These are phyloP conservation scores for Sarcodon sp. DNA, from an alignment of 768 basidiomycete genomes.

Conservation along the genomic window DNA sequence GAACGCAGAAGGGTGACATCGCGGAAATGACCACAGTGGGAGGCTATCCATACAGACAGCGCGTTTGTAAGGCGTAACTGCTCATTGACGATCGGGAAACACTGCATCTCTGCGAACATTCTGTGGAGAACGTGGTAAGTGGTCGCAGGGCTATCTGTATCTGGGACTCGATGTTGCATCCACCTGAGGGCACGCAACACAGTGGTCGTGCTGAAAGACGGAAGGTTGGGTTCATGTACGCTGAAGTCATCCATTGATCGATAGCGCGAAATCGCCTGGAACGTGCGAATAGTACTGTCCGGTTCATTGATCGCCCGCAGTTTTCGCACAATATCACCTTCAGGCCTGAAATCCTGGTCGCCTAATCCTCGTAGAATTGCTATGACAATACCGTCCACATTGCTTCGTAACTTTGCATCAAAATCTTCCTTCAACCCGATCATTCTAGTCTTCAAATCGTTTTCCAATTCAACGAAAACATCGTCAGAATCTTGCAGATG, in stretches of 20 bases:
- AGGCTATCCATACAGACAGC: slow-evolving; percentile 62
- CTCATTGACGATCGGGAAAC: slow-evolving; percentile 69
- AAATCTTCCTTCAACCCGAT: slow-evolving; percentile 20
- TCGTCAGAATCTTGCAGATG: slow-evolving; percentile 5
- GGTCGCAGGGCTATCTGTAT: slow-evolving; percentile 36
- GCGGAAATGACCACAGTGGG: slow-evolving; percentile 38
- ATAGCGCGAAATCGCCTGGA: slow-evolving; percentile 38
- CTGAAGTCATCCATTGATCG: slow-evolving; percentile 33
- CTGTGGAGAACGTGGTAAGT: slow-evolving; percentile 71
- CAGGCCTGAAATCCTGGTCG: slow-evolving; percentile 49
- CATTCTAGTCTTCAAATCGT: slow-evolving; percentile 20
- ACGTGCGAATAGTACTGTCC: slow-evolving; percentile 27
- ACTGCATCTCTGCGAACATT: slow-evolving; percentile 54
- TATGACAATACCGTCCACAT: slow-evolving; percentile 43
- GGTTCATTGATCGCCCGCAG: slow-evolving; percentile 25
- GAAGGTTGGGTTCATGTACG: slow-evolving; percentile 54
- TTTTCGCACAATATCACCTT: slow-evolving; percentile 34
- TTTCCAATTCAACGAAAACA: slow-evolving; percentile 18
- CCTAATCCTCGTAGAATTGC: slow-evolving; percentile 49
- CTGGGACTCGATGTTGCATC: slow-evolving; percentile 31
- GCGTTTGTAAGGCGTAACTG: slow-evolving; percentile 65
- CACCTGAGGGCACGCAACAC: slow-evolving; percentile 48
- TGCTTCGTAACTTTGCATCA: slow-evolving; percentile 21
- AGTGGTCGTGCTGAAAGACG: slow-evolving; percentile 34
- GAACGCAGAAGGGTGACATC: slow-evolving; percentile 51